Base-by-base conservation (phyloP, 2,329 filamentous ascomycete species). In the Aspergillus melleus region DNA sequence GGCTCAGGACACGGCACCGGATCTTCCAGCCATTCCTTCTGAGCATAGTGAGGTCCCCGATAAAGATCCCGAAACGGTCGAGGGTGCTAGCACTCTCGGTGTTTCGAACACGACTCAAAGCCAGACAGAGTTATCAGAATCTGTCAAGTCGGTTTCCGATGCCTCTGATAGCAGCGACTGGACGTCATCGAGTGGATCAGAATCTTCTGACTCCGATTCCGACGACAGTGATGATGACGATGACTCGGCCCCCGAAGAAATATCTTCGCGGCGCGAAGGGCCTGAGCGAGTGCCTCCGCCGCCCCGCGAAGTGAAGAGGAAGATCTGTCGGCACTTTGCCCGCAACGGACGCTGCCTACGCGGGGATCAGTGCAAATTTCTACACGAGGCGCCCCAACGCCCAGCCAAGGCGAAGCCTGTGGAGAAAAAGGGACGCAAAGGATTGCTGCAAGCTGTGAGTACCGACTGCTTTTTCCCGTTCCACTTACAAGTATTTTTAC, bases 371-470 rank as follows among this genome's bases (percentile, higher is more conserved):
- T 82, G 80, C 64, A 74, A 70, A 51, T 81, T 76, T 55, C 68
- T 70, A 9, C 80, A 82, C 56, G 77, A 80, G 29, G 61, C 61
- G 46, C 55, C 72, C 3, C 71, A 75, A 54, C 65, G 66, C 57
- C 65, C 54, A 39, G 58, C 59, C 16, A 74, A 74, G 61, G 14
- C 64, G n/a, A 72, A 71, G 60, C 58, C 63, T 9, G 57, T 62
- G 30, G 70, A 70, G 61, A 68, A 68, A 59, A 69, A 68, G 59
- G 69, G 63, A 61, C 68, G 77, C 59, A 78, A 80, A 65, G 75
- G 78, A 30, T 69, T 82, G 54, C 75, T 76, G 55, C 76, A 81
- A 61, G 71, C 76, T 59, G 78, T 80, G 63, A 68, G 76, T 73
- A 44, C 39, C 29, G 8, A n/a, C 19, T 16, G 9, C 24, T 19